Conservation (phyloP, 805 yeast genomes). For the Kazachstania psychrophila region DNA sequence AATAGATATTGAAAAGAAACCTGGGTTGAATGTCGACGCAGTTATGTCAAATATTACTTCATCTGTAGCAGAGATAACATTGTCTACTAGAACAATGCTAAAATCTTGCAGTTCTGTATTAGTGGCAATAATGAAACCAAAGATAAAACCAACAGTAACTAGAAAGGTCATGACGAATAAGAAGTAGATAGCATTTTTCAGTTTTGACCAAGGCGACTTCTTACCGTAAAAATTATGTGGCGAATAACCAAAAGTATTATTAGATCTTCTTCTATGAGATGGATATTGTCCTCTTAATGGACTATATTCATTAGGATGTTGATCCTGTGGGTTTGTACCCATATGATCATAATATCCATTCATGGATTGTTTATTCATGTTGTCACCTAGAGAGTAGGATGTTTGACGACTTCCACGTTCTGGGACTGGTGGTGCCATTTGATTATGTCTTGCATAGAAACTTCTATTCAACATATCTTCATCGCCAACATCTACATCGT, state of each 20-base stretch:
- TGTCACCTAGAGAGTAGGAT: background rate
- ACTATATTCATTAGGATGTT: conserved; percentile 15
- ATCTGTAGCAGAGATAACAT: conserved; percentile 71
- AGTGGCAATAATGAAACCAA: conserved; percentile 80
- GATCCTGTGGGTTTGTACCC: background rate
- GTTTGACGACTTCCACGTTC: background rate
- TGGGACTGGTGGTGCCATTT: background rate
- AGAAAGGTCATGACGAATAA: conserved; percentile 36
- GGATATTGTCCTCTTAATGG: conserved; percentile 9
- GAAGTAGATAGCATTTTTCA: conserved; percentile 31
- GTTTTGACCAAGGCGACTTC: conserved; percentile 24
- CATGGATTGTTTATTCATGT: background rate
- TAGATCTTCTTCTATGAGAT: conserved; percentile 11
- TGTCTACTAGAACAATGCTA: conserved; percentile 49
- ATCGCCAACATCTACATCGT: conserved; percentile 12
- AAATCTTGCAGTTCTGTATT: conserved; percentile 72
- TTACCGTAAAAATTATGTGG: conserved; percentile 41
- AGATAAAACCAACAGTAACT: conserved; percentile 63
- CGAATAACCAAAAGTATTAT: conserved; percentile 29
- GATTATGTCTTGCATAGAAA: conserved; percentile 1
- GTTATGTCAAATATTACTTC: conserved; percentile 74
- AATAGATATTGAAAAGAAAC: conserved; percentile 59
- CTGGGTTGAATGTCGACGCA: conserved; percentile 80
- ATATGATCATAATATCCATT: conserved; percentile 3
- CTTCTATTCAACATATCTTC: conserved; percentile 5